Percentiles rank a stretch among this genome's conserved stretches.
phyloP scores from a whole-genome alignment of 148 eudicot genomes.

The Nyssa sinensis region DNA sequence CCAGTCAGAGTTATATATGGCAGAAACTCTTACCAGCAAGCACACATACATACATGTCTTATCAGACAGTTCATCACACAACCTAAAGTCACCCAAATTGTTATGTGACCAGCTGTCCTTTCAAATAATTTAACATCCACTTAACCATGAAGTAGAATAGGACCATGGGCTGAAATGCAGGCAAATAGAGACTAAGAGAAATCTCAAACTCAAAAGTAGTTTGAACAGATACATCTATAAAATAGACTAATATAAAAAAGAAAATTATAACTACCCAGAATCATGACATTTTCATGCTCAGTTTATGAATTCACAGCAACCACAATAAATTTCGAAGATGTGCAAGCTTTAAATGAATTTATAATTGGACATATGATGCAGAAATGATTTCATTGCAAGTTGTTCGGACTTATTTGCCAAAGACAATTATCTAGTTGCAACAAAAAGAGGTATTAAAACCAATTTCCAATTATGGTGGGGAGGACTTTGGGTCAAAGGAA shows the following conservation, averaged over 20 bases:
- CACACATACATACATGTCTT: background rate
- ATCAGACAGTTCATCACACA: background rate
- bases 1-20: background rate
- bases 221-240: background rate
- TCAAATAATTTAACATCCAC: background rate
- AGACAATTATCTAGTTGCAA: too few relatives aligned
- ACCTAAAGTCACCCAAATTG: background rate
- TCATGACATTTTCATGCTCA: background rate
- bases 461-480: too few relatives aligned
- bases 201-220: background rate
- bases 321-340: background rate
- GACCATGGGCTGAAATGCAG: background rate
- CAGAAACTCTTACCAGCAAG: background rate
- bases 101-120: too few relatives aligned
- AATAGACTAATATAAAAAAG: too few relatives aligned
- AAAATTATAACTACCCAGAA: background rate
- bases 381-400: background rate
- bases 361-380: background rate
- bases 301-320: background rate
- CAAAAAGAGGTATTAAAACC: too few relatives aligned
- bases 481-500: too few relatives aligned
- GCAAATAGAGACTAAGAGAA: background rate
- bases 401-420: too few relatives aligned
- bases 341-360: background rate
- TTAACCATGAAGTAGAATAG: background rate